Evolutionary conservation across 225 moss, liverwort and hornwort genomes (phyloP).

Genomic region (Polytrichum commune): DNA sequence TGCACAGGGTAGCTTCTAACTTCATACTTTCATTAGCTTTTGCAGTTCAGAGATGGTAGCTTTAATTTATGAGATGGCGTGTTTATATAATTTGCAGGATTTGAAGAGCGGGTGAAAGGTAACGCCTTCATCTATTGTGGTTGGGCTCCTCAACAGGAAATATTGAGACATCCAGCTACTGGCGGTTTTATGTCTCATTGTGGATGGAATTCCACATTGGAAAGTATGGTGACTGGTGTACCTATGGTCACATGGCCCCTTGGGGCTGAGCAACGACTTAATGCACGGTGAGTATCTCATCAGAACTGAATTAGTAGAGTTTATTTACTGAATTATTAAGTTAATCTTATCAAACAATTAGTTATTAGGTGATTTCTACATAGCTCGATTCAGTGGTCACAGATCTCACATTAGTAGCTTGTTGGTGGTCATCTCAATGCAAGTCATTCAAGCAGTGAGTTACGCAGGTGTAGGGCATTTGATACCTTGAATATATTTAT

Average conservation of each 20-base stretch:
- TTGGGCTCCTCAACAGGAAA: slow-evolving; percentile 12
- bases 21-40: not conserved
- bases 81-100: slow-evolving; percentile 3
- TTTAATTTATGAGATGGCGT: not conserved
- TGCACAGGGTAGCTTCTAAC: not conserved
- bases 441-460: not conserved
- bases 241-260: slow-evolving; percentile 7
- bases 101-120: slow-evolving; percentile 25
- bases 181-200: slow-evolving; percentile 15
- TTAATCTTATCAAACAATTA: not conserved
- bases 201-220: slow-evolving; percentile 18
- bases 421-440: not conserved
- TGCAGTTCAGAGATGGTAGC: no score
- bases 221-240: slow-evolving; percentile 11
- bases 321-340: no score
- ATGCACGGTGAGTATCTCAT: slow-evolving; percentile 1
- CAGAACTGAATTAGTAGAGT: not conserved
- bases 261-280: slow-evolving; percentile 9
- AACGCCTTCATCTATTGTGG: slow-evolving; percentile 26
- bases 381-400: not conserved
- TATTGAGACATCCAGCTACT: slow-evolving; percentile 4
- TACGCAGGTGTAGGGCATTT: no score
- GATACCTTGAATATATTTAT: no score
- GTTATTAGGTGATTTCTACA: not conserved
- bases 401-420: not conserved